Conservation (phyloP, 2,329 filamentous ascomycete genomes). For the Nemania sp. region DNA sequence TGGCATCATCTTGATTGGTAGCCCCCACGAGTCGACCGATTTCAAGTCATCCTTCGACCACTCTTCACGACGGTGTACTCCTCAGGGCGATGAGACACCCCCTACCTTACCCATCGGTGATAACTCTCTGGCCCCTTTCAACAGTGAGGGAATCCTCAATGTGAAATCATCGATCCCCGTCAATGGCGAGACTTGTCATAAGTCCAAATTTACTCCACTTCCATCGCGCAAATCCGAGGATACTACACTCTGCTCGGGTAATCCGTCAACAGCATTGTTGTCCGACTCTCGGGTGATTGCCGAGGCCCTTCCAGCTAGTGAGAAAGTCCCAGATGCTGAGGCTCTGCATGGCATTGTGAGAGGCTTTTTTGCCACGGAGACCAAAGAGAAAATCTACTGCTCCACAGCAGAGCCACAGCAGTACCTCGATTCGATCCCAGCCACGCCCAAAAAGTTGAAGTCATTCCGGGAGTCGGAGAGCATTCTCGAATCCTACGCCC, state of each 20-base stretch:
- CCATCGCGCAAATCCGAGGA: background rate
- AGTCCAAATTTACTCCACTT: background rate
- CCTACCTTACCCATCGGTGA: slow-evolving; percentile 20
- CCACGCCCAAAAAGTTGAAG: background rate
- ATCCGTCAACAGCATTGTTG: too few relatives aligned
- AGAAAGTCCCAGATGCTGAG: background rate
- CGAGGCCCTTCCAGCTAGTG: background rate
- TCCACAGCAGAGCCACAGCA: background rate
- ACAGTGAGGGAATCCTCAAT: slow-evolving; percentile 4
- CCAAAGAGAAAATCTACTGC: background rate
- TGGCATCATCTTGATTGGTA: slow-evolving; percentile 15
- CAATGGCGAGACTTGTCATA: background rate
- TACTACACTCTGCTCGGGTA: too few relatives aligned
- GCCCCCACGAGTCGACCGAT: background rate
- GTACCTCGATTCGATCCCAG: background rate
- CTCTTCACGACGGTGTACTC: slow-evolving; percentile 6
- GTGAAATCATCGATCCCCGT: background rate
- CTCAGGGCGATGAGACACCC: slow-evolving; percentile 7
- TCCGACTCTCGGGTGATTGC: background rate
- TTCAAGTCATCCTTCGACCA: slow-evolving; percentile 1
- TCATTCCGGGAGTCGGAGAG: slow-evolving; percentile 16
- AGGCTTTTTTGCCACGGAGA: slow-evolving; percentile 13
- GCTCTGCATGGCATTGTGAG: slow-evolving; percentile 15
- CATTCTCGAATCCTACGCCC: slow-evolving; percentile 20
- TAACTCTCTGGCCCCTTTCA: slow-evolving; percentile 12